Base-by-base conservation (phyloP, 1,284 basidiomycete species). In the Takashimella tepidaria region DNA sequence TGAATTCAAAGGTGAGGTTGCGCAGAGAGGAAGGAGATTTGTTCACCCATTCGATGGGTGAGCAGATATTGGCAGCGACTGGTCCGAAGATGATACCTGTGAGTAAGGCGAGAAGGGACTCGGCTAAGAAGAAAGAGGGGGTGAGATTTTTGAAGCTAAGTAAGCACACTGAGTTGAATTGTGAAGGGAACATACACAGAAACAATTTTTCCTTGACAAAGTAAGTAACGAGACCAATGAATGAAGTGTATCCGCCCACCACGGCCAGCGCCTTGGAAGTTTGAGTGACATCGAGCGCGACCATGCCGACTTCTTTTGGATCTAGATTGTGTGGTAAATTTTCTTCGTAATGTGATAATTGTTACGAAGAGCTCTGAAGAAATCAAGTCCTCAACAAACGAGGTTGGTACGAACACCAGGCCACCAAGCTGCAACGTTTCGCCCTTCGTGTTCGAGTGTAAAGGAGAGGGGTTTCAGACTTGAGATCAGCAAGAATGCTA, bases 71-170 rank as follows among this genome's bases (percentile, higher is more conserved):
- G 11, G 67, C 41, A 2, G 59, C 65, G 24, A 69, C 49, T 1
- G 76, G 70, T 20, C 70, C 77, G 59, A 98, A 88, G 54, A 92
- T 87, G 68, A 98, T 88, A 20, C 95, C 95, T 64, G 95, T 93
- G 22, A 92, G 70, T 62, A 95, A 89, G 1, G 95, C 92, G 80
- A 92, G 86, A 59, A 89, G 87, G 1, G 95, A 89, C 80, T 98
- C 95, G 58, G 95, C 95, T 66, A 92, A 82, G 68, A 89, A 92
- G 8, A n/a, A n/a, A n/a, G n/a, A n/a, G n/a, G n/a, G n/a, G n/a
- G n/a, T n/a, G n/a, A n/a, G n/a, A n/a, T n/a, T n/a, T n/a, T n/a
- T n/a, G n/a, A n/a, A n/a, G n/a, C n/a, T n/a, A n/a, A n/a, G n/a
- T n/a, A n/a, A n/a, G n/a, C n/a, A n/a, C n/a, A n/a, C n/a, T n/a